Evolutionary conservation across 2,329 filamentous ascomycete species (phyloP), one percentile per base, ranked within the genome.

Genomic region (Ophiognomonia clavigignenti-juglandacearum): DNA sequence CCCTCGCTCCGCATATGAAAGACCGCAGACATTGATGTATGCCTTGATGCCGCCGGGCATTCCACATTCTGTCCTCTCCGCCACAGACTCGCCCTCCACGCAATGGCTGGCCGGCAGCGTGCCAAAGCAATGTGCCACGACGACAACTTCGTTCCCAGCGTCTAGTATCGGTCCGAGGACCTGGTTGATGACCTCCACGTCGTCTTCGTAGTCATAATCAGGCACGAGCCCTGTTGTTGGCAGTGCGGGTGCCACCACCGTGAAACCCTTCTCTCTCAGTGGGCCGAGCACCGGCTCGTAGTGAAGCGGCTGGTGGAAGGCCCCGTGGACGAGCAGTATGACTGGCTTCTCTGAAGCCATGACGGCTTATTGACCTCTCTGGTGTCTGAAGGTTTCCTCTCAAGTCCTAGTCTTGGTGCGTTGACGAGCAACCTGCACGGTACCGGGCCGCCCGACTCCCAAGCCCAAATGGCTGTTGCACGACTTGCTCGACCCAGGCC

Each of bases 331-430:
- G 4, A 50, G 14, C 22, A 50, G 11, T 16, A 50, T 41, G 22
- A 46, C 43, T n/a, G 43, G 47, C 19, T 49, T 45, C 18, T 48
- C 40, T 3, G 29, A 9, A 36, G 40, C 29, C 46, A 44, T 48
- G n/a, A n/a, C n/a, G n/a, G n/a, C n/a, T n/a, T n/a, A n/a, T n/a
- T n/a, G n/a, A n/a, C n/a, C n/a, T n/a, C n/a, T n/a, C n/a, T n/a
- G n/a, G n/a, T n/a, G n/a, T n/a, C n/a, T n/a, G n/a, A n/a, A n/a
- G n/a, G n/a, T n/a, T n/a, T n/a, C n/a, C n/a, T n/a, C n/a, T n/a
- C n/a, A n/a, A n/a, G n/a, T n/a, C n/a, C n/a, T n/a, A n/a, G n/a
- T n/a, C n/a, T n/a, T n/a, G n/a, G n/a, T n/a, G n/a, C n/a, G n/a
- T n/a, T n/a, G n/a, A n/a, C n/a, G n/a, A n/a, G n/a, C n/a, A n/a